Base-by-base conservation (phyloP, 352 stramenopile species). In the Halophytophthora polymorphica region DNA sequence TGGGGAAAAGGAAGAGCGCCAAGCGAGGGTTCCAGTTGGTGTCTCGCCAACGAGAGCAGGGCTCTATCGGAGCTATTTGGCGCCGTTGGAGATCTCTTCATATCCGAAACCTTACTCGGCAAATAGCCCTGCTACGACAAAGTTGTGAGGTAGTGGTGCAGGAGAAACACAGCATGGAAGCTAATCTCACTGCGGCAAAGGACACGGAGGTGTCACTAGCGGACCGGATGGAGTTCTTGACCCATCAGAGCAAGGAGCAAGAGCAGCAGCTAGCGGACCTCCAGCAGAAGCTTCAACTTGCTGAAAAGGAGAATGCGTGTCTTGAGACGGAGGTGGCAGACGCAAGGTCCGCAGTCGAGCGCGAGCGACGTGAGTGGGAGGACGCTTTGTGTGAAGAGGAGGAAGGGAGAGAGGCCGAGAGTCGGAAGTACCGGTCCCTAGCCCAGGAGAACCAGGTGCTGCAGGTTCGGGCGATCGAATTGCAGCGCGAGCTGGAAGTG, bases 141-240 rank as follows among this genome's bases (percentile, higher is more conserved):
- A 33, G 45, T 2, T 51, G 43, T 21, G 57, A 74, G 13, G 48
- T 42, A 2, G 35, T 51, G 0, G 22, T 70, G 2, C 44, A 65
- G 0, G 62, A 86, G 41, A 83, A 77, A 25, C 58, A 76, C 19
- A 61, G 69, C 6, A 46, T 80, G 1, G 71, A 90, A 44, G 58
- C 66, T 2, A 69, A 83, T 38, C 21, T 88, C 0, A 15, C 69
- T n/a, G 45, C 66, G n/a, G 45, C 58, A 0, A 75, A 71, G 17
- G 66, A 86, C 21, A 61, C 61, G 8, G 43, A 53, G 1, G 45
- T 69, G 6, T 72, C 74, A 8, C n/a, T 88, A 15, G 47, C 50
- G 1, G 53, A 88, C 6, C 53, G 74, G n/a, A 45, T 86, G 6
- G 54, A 65, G 0, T 29, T 52, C 13, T 44, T 83, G 2, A 57